These are phyloP conservation scores for Metschnikowia amazonensis DNA, from an alignment of 805 yeast genomes.

Conservation along the genomic window DNA sequence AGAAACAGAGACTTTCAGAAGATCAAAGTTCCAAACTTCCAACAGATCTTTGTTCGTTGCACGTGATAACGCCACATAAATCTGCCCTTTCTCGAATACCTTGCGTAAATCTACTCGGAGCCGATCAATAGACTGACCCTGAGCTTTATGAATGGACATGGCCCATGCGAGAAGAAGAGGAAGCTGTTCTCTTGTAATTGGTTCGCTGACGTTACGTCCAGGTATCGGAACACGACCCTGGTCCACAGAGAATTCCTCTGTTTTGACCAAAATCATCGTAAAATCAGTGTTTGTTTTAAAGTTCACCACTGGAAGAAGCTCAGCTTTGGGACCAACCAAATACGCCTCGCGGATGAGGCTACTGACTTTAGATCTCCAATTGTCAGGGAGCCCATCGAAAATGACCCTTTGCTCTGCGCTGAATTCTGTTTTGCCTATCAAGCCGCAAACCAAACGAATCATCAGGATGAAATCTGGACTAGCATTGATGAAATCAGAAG, in stretches of 20 bases:
- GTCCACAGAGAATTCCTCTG: slow-evolving; percentile 35
- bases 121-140: slow-evolving; percentile 80
- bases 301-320: slow-evolving; percentile 43
- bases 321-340: slow-evolving; percentile 5
- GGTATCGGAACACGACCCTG: slow-evolving; percentile 20
- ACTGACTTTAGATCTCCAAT: slow-evolving; percentile 14
- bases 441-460: slow-evolving; percentile 9
- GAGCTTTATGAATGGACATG: slow-evolving; percentile 90
- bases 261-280: slow-evolving; percentile 26
- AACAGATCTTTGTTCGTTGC: slow-evolving; percentile 80
- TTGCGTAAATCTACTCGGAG: slow-evolving; percentile 72
- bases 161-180: slow-evolving; percentile 97
- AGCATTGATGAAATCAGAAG: slow-evolving; percentile 13
- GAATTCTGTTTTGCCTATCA: slow-evolving; percentile 10
- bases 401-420: slow-evolving; percentile 5
- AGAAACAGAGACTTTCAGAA: slow-evolving; percentile 63
- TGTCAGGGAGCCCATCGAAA: slow-evolving; percentile 10
- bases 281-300: slow-evolving; percentile 38
- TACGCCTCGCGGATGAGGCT: slow-evolving; percentile 13
- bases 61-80: slow-evolving; percentile 91
- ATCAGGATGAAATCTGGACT: slow-evolving; percentile 11
- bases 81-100: slow-evolving; percentile 90
- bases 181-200: slow-evolving; percentile 45
- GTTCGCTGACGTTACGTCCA: slow-evolving; percentile 1
- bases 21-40: slow-evolving; percentile 72